Evolutionary conservation across 2,329 filamentous ascomycete species (phyloP), one percentile per base, ranked within the genome.

Genomic region (Magnaporthiopsis rhizophila): DNA sequence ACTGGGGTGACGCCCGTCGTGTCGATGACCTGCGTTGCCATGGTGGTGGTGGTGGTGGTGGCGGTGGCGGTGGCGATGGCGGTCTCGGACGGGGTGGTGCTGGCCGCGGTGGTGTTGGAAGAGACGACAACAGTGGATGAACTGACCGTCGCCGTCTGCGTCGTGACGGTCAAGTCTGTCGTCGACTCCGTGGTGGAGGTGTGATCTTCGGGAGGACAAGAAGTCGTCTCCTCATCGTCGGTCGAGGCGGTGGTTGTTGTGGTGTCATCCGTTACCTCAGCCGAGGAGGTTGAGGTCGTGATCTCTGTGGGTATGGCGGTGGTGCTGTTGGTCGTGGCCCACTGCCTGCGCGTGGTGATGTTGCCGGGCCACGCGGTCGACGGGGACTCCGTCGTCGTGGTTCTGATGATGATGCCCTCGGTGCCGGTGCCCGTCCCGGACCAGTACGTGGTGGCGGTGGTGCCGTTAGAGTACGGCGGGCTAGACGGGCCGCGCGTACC

Each of bases 1-100:
- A 75, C 66, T 18, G 76, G 74, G 15, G 65, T 67, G 64, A 76
- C 71, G 45, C 18, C 45, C 58, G 72, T 67, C 28, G 74, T 74
- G 66, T 76, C 74, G 64, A 77, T 76, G 64, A 75, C 65, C 64
- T 67, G 71, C n/a, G 68, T 67, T 38, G 32, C 56, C 18, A 58
- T 63, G 28, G 68, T 57, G 3, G 58, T 59, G 32, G 64, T 62
- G 3, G 65, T 38, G 57, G 34, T 62, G 24, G 62, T 53, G 26
- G 28, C 5, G 28, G 28, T 3, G 3, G 28, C 28, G 28, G 28
- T 5, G 28, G 28, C 5, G 28, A 3, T 5, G 28, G 3, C 28
- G 28, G 28, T 30, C 18, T 61, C 56, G 32, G 15, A 13, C 9
- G 26, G 13, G 38, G 24, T 53, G 6, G 18, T 38, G 8, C 24